Evolutionary conservation across 2,329 filamentous ascomycete species (phyloP).

Genomic region (Lecanicillium sp.): DNA sequence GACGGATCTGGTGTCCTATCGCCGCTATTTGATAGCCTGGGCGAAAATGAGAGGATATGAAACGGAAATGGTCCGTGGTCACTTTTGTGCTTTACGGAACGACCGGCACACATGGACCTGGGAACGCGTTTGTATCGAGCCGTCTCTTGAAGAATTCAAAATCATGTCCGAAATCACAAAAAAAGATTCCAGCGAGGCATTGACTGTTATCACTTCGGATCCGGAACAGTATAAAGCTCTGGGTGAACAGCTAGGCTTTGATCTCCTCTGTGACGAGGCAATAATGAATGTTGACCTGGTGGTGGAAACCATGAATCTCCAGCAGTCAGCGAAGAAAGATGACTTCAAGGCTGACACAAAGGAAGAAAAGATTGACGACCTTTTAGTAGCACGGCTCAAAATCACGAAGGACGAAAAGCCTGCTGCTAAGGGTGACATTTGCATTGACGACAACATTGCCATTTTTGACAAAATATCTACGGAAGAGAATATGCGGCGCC

Average conservation of each 20-base stretch:
- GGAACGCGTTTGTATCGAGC: slow-evolving; percentile 6
- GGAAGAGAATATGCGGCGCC: slow-evolving; percentile 5
- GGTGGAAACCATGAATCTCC: not conserved
- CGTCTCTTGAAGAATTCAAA: not conserved
- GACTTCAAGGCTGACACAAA: not conserved
- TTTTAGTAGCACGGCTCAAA: slow-evolving; percentile 1
- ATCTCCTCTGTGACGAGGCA: slow-evolving; percentile 5
- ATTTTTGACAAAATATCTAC: slow-evolving; percentile 6
- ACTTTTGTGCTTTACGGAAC: slow-evolving; percentile 2
- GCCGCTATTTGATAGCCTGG: too few relatives aligned
- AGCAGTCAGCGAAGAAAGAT: not conserved
- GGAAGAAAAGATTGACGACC: not conserved
- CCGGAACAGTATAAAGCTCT: not conserved
- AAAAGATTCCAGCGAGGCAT: not conserved
- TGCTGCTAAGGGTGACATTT: slow-evolving; percentile 2
- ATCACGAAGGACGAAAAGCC: not conserved
- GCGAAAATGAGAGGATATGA: too few relatives aligned
- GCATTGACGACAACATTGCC: slow-evolving; percentile 2
- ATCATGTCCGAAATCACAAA: not conserved
- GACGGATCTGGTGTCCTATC: too few relatives aligned
- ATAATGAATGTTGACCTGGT: slow-evolving; percentile 2
- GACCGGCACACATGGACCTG: slow-evolving; percentile 3
- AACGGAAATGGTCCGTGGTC: not conserved
- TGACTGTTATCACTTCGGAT: slow-evolving; percentile 5
- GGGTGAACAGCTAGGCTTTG: not conserved